A percentile compares a stretch with the other conserved stretches of the same genome.
Evolutionary conservation across 495 filamentous ascomycete genomes (phyloP).

Genomic region (Lasiosphaeria ovina): DNA sequence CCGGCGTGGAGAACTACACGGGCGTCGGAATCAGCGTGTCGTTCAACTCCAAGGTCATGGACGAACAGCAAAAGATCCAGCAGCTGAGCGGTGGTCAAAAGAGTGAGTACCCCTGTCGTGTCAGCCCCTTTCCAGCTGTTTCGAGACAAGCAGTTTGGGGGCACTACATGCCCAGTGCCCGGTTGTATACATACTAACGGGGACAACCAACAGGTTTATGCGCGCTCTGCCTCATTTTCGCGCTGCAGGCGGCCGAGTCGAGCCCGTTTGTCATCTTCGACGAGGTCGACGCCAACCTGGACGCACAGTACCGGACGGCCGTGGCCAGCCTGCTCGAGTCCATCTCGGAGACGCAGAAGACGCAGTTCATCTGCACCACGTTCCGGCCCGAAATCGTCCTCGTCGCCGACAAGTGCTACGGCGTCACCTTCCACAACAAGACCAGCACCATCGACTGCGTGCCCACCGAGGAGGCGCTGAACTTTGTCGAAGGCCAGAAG

Average conservation of each 20-base stretch:
- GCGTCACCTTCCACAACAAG: constrained; percentile 91
- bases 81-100: constrained; percentile 97
- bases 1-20: constrained; percentile 90
- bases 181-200: constrained; percentile 15
- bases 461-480: constrained; percentile 78
- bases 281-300: constrained; percentile 97
- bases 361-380: constrained; percentile 84
- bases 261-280: constrained; percentile 99
- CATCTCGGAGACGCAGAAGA: constrained; percentile 60
- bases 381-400: constrained; percentile 96
- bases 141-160: not conserved
- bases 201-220: constrained; percentile 64
- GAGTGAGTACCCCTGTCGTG: constrained; percentile 56
- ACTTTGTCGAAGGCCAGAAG: constrained; percentile 81
- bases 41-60: constrained; percentile 93
- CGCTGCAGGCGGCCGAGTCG: constrained; percentile 96
- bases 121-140: not conserved
- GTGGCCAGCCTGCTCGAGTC: constrained; percentile 83
- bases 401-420: constrained; percentile 97
- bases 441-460: constrained; percentile 90
- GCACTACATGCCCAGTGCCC: not conserved
- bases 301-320: constrained; percentile 94
- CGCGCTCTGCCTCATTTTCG: constrained; percentile 93
- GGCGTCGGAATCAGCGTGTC: constrained; percentile 98
- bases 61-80: constrained; percentile 96